Evolutionary conservation across 2,329 filamentous ascomycete genomes (phyloP), one percentile per base, ranked within the genome.

Genomic region (Colletotrichum limetticola): DNA sequence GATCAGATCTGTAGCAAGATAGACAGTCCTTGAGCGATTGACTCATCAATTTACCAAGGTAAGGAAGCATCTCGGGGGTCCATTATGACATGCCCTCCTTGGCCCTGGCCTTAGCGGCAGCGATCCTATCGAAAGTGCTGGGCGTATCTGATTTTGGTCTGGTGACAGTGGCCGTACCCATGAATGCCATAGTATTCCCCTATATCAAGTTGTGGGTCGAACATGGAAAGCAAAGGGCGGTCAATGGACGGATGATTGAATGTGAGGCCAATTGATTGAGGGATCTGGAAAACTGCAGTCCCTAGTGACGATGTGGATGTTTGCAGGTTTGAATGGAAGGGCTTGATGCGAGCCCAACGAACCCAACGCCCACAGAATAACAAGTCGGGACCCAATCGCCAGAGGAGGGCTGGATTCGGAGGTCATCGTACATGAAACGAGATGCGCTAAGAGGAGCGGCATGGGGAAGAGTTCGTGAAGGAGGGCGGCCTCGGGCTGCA

Each of bases 221-320:
- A n/a, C 9, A 42, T 37, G n/a, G 35, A 42, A 66, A 28, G 66
- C 53, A 73, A 73, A 73, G 66, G 61, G 71, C 71, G 71, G 71
- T 73, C 71, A 73, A 66, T 70, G 65, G 66, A 26, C 46, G 37
- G 37, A 42, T 19, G 37, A 42, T 42, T 42, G 42, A n/a, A 30
- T 60, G 7, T 24, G 46, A 66, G 35, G 55, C 52, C 62, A 65
- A 65, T 59, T 69, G 55, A 63, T 46, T 53, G 32, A 59, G 30
- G 12, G 37, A 19, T 42, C 37, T 16, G 66, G 55, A 59, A 53
- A 8, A 57, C n/a, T 64, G 60, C 70, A 70, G 37, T 42, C 16
- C 37, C 37, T 19, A 4, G 59, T 28, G 30, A 64, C 28, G n/a
- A 70, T 37, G 70, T 65, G 66, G 60, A 70, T 64, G 66, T 60